Percentiles rank a stretch among this genome's conserved stretches.
These are phyloP conservation scores for Russula olivacea DNA, from an alignment of 768 basidiomycete species.

Conservation along the genomic window DNA sequence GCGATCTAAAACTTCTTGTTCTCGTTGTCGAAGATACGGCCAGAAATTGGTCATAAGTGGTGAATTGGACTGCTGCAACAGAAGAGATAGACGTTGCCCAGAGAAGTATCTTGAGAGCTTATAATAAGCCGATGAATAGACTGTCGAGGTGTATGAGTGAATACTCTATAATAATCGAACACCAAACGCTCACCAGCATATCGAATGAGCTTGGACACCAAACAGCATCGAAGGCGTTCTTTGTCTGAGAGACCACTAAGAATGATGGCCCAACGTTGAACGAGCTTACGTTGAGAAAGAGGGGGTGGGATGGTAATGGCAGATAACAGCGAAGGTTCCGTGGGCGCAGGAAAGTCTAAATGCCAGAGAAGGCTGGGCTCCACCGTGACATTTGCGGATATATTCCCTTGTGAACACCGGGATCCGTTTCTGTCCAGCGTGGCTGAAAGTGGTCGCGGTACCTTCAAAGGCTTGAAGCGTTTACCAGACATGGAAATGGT, in stretches of 20 bases:
- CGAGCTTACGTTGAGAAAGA: conserved; percentile 51
- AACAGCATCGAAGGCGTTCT: conserved; percentile 43
- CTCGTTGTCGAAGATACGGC: conserved; percentile 60
- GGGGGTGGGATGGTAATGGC: conserved; percentile 53
- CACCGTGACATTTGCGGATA: not conserved
- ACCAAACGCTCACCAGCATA: conserved; percentile 48
- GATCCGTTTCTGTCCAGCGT: not conserved
- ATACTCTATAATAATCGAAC: not conserved
- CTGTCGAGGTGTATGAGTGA: conserved; percentile 34
- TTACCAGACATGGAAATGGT: not conserved
- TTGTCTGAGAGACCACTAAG: conserved; percentile 42
- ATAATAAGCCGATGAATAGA: conserved; percentile 54
- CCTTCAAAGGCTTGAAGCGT: conserved; percentile 14
- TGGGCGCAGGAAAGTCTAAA: conserved; percentile 35
- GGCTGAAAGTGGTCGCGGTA: not conserved
- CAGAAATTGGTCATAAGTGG: conserved; percentile 55
- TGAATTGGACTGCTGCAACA: conserved; percentile 34
- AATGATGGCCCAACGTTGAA: conserved; percentile 47
- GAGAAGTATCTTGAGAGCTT: conserved; percentile 43
- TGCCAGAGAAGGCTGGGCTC: conserved; percentile 20
- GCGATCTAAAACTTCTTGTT: conserved; percentile 38
- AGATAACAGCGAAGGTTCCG: conserved; percentile 30
- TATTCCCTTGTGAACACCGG: not conserved
- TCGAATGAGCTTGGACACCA: conserved; percentile 55
- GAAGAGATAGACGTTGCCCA: conserved; percentile 43